Percentiles rank a stretch among this genome's conserved stretches.
phyloP scores from a whole-genome alignment of 2,329 filamentous ascomycete species.

The Cordyceps tenuipes region DNA sequence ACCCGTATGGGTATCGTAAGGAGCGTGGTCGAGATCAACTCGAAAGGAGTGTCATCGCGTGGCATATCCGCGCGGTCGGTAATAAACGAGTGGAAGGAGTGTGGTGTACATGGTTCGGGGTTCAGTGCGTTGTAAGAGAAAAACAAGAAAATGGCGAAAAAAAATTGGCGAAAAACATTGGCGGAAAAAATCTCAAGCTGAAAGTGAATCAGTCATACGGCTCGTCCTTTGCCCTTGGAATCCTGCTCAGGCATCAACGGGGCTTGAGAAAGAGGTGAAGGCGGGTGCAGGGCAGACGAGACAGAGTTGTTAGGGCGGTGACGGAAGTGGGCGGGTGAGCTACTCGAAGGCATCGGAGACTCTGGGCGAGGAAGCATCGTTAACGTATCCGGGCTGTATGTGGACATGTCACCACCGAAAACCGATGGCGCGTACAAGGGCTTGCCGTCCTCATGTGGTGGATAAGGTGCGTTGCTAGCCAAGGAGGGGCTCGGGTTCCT shows the following conservation, averaged over 20 bases:
- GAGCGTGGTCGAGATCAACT: conserved; percentile 27
- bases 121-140: conserved; percentile 20
- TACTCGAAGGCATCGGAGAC: conserved; percentile 31
- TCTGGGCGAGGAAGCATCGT: conserved; percentile 38
- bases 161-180: neutral
- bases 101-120: conserved; percentile 29
- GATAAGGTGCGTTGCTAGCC: conserved; percentile 36
- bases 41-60: conserved; percentile 17
- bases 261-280: conserved; percentile 27
- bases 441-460: conserved; percentile 32
- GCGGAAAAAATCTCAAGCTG: neutral
- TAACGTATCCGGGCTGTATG: conserved; percentile 29
- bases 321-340: conserved; percentile 22
- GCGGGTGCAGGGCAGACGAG: conserved; percentile 27
- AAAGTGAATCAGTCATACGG: conserved; percentile 16
- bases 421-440: conserved; percentile 26
- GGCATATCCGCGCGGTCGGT: conserved; percentile 11
- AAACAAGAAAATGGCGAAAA: conserved; percentile 11
- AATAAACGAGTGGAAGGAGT: conserved; percentile 29
- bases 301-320: conserved; percentile 29
- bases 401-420: conserved; percentile 31
- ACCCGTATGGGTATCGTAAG: conserved; percentile 16
- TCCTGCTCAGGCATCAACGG: conserved; percentile 23
- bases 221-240: conserved; percentile 29
- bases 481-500: conserved; percentile 30